These are phyloP conservation scores for Penicillium hesseltinei DNA, from an alignment of 2,329 filamentous ascomycete species.

Conservation along the genomic window DNA sequence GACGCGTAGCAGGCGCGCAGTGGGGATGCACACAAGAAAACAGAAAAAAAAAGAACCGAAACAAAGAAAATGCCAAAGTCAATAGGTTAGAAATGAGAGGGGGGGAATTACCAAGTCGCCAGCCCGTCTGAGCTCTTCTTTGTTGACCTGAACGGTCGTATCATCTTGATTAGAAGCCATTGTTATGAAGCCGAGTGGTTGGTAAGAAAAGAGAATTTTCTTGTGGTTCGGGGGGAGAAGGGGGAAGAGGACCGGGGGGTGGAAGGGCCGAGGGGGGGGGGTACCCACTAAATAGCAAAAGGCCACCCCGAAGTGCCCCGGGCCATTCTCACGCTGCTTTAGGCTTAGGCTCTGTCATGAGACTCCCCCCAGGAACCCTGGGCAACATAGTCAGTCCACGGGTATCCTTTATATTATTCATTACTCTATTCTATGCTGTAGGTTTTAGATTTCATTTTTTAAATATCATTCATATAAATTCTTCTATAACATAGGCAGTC, in stretches of 20 bases:
- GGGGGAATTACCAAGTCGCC: constrained; percentile 71
- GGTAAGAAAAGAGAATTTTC: constrained; percentile 22
- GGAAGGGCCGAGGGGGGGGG: constrained; percentile 8
- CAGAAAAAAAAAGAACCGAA: constrained; percentile 11
- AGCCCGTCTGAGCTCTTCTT: constrained; percentile 75
- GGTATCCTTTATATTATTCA: not conserved
- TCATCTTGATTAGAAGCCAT: constrained; percentile 39
- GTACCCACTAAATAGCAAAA: constrained; percentile 22
- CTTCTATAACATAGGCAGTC: not conserved
- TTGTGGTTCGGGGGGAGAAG: constrained; percentile 4
- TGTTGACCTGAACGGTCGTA: constrained; percentile 48
- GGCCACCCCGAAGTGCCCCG: constrained; percentile 1
- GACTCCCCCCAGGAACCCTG: not conserved
- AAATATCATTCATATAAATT: too few species aligned
- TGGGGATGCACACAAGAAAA: constrained; percentile 7
- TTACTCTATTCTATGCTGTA: too few species aligned
- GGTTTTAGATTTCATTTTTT: not conserved
- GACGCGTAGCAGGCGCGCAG: constrained; percentile 21
- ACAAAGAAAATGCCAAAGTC: constrained; percentile 14
- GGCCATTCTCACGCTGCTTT: constrained; percentile 22
- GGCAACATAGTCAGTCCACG: not conserved
- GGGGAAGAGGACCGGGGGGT: constrained; percentile 14
- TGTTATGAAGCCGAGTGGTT: constrained; percentile 34
- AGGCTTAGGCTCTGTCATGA: constrained; percentile 22
- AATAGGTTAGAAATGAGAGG: constrained; percentile 8